phyloP scores from a whole-genome alignment of 139 green algal genomes.

The Chlorella sp. region DNA sequence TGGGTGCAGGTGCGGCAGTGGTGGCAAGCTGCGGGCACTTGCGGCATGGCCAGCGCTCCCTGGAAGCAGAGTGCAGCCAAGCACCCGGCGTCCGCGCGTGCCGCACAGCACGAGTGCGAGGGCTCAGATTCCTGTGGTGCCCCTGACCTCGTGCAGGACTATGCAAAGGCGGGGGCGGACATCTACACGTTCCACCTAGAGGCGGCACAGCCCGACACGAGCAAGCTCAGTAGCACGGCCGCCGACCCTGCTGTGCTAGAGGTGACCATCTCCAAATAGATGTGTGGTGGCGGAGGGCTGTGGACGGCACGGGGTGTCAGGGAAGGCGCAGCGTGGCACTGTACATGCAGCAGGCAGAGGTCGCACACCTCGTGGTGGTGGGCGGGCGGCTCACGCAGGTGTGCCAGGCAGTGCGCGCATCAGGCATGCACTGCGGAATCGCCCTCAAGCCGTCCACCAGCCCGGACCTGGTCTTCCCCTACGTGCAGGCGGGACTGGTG shows the following conservation, averaged over 20 bases:
- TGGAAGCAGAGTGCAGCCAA: neutral
- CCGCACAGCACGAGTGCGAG: too few species aligned
- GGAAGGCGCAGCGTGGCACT: too few species aligned
- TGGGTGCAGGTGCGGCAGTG: slow-evolving; percentile 57
- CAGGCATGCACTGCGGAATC: slow-evolving; percentile 77
- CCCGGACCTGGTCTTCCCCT: slow-evolving; percentile 63
- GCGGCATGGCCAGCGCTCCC: too few species aligned
- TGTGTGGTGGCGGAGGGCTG: too few species aligned
- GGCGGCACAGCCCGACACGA: slow-evolving; percentile 9
- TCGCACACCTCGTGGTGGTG: neutral
- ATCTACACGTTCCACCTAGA: slow-evolving; percentile 95
- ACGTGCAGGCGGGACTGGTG: slow-evolving; percentile 42
- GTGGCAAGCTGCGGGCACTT: too few species aligned
- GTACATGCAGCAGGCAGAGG: too few species aligned
- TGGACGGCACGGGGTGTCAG: too few species aligned
- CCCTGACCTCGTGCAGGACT: slow-evolving; percentile 38
- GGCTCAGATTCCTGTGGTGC: neutral
- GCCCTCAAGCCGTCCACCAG: slow-evolving; percentile 75
- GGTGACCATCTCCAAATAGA: too few species aligned
- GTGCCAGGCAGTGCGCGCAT: slow-evolving; percentile 23
- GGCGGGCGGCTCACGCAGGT: slow-evolving; percentile 2
- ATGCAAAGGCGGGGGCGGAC: slow-evolving; percentile 69
- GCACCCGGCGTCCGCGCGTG: neutral
- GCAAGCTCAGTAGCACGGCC: neutral
- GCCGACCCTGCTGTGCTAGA: slow-evolving; percentile 4